Percentiles rank a stretch among this genome's conserved stretches.
phyloP scores from a whole-genome alignment of 75 land plant species.

The Ceratopteris richardii region DNA sequence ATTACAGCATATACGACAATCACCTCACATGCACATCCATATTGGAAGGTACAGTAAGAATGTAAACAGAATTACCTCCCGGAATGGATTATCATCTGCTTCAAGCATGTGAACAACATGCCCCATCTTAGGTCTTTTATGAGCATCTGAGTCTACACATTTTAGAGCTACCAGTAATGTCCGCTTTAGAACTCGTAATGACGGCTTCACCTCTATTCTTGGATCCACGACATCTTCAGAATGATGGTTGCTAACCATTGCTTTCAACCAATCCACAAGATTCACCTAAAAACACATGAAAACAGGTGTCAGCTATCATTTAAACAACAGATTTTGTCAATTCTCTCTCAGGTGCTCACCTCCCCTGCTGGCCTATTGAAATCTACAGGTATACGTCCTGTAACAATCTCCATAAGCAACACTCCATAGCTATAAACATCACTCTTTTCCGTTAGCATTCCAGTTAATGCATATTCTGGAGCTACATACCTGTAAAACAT shows the following conservation, averaged over 20 bases:
- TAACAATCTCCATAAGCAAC: slow-evolving; percentile 55
- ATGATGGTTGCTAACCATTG: slow-evolving; percentile 56
- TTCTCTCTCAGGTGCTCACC: too few relatives aligned
- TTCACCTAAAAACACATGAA: slow-evolving; percentile 37
- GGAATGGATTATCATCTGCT: slow-evolving; percentile 53
- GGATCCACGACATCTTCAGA: slow-evolving; percentile 69
- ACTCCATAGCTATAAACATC: slow-evolving; percentile 71
- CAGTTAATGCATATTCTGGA: slow-evolving; percentile 71
- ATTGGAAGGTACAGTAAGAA: too few relatives aligned
- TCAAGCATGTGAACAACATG: slow-evolving; percentile 71
- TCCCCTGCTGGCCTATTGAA: slow-evolving; percentile 51
- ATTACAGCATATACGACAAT: too few relatives aligned
- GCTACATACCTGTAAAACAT: slow-evolving; percentile 56
- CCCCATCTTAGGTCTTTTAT: slow-evolving; percentile 67
- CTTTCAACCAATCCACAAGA: slow-evolving; percentile 73
- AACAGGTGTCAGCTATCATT: too few relatives aligned
- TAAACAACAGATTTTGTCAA: too few relatives aligned
- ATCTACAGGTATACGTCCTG: slow-evolving; percentile 71
- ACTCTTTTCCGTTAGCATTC: slow-evolving; percentile 63
- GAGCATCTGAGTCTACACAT: slow-evolving; percentile 67
- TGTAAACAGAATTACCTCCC: slow-evolving; percentile 52
- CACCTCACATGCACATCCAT: too few relatives aligned
- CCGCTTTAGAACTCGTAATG: slow-evolving; percentile 50
- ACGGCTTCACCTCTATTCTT: slow-evolving; percentile 45
- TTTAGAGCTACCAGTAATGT: slow-evolving; percentile 56